Evolutionary conservation across 768 basidiomycete genomes (phyloP).

Genomic region (Tulasnella sp.): DNA sequence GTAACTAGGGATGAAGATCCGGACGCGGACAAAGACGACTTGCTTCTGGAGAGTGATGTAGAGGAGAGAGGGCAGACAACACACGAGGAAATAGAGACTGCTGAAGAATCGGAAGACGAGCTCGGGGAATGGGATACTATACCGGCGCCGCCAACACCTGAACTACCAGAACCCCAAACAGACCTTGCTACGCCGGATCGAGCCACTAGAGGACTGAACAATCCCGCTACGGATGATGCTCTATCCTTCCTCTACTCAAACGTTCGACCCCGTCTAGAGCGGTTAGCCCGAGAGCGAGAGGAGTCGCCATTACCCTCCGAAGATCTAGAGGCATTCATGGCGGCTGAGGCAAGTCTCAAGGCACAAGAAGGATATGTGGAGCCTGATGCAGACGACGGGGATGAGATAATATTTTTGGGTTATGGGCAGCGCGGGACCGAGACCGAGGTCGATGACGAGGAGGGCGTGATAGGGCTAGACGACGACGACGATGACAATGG

Average conservation of each 20-base stretch:
- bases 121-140: constrained; percentile 5
- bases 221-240: background rate
- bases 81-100: background rate
- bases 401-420: background rate
- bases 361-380: constrained; percentile 1
- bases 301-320: constrained; percentile 11
- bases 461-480: too few species aligned
- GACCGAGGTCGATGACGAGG: background rate
- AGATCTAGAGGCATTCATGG: constrained; percentile 11
- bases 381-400: constrained; percentile 6
- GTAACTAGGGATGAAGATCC: background rate
- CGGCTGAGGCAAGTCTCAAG: constrained; percentile 6
- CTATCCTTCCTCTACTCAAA: constrained; percentile 10
- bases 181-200: background rate
- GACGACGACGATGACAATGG: too few species aligned
- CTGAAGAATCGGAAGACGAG: constrained; percentile 2
- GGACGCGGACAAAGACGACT: background rate
- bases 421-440: constrained; percentile 3
- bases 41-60: background rate
- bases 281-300: constrained; percentile 4
- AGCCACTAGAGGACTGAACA: too few species aligned
- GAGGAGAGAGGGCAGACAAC: background rate
- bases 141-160: background rate
- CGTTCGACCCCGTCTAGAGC: constrained; percentile 8
- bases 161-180: background rate